These are phyloP conservation scores for Mortierella sp. DNA, from an alignment of 371 early-diverging fungal genomes.

Conservation along the genomic window DNA sequence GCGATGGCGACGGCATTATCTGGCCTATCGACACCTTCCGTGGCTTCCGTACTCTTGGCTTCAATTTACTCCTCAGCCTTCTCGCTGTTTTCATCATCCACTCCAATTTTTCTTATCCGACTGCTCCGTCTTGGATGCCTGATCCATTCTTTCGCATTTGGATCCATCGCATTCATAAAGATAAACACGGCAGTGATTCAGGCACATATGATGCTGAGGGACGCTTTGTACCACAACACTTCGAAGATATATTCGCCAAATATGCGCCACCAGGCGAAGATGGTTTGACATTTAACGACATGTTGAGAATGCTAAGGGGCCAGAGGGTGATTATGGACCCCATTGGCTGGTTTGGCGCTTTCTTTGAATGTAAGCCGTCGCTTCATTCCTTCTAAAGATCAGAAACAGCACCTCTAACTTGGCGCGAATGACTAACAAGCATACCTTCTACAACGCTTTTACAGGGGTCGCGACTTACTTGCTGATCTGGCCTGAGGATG, in stretches of 20 bases:
- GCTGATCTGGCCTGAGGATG: conserved; percentile 39
- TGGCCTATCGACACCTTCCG: conserved; percentile 55
- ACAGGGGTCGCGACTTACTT: conserved; percentile 29
- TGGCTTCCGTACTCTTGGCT: conserved; percentile 60
- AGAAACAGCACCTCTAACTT: no score
- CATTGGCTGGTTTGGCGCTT: conserved; percentile 55
- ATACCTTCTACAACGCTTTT: neutral
- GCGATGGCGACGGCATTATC: conserved; percentile 57
- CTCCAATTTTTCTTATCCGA: conserved; percentile 46
- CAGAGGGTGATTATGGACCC: conserved; percentile 56
- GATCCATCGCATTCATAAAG: conserved; percentile 59
- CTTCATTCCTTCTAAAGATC: neutral
- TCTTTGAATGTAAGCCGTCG: conserved; percentile 29
- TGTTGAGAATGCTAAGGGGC: conserved; percentile 32
- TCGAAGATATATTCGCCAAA: conserved; percentile 65
- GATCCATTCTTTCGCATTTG: conserved; percentile 59
- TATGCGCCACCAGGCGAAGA: conserved; percentile 53
- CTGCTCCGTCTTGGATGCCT: conserved; percentile 51
- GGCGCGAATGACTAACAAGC: neutral
- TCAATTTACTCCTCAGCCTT: conserved; percentile 56
- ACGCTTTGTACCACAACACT: conserved; percentile 60
- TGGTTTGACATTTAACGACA: conserved; percentile 30
- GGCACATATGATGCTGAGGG: conserved; percentile 60
- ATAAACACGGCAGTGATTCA: conserved; percentile 66
- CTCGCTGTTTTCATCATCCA: conserved; percentile 58